Evolutionary conservation across 805 yeast species (phyloP), one percentile per base, ranked within the genome.

Genomic region (Candida insectalens): DNA sequence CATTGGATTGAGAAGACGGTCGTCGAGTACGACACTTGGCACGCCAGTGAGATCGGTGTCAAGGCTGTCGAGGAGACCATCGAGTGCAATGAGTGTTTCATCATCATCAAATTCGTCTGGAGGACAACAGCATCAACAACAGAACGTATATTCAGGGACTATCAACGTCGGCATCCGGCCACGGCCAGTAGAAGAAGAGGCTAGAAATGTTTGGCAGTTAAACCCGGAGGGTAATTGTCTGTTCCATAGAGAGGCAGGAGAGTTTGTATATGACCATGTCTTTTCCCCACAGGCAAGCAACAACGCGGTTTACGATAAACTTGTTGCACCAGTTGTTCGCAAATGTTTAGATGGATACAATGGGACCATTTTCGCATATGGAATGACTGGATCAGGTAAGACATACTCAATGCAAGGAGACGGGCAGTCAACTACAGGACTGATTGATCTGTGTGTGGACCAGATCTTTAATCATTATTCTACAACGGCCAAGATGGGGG

Each of bases 311-410:
- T 89, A 83, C 52, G 59, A 59, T 14, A 53, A 55, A 10, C 62
- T 65, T 32, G 94, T 74, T 31, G 65, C 49, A 44, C 73, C 63
- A 23, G 67, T 69, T 54, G 76, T 67, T 25, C 60, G 50, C 41
- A 72, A 67, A 51, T 74, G 71, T 40, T 66, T 67, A 45, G 77
- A 76, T 12, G 96, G 95, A 0, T 88, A 60, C 54, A 85, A 85
- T 49, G 88, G 88, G 12, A 87, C 96, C 0, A 74, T 88, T 1
- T 85, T 89, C 53, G 96, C 97, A 0, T 85, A 85, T 49, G 96
- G 96, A 23, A 83, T 83, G 85, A 85, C 96, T 0, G 95, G 95
- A 0, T 80, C 94, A 1, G 96, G 96, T 8, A 85, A 85, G 55
- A 85, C 96, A 0, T 77, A 71, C 50, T 73, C 94, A 2, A 85